These are phyloP conservation scores for Claviceps purpurea DNA, from an alignment of 2,329 filamentous ascomycete genomes.

Conservation along the genomic window DNA sequence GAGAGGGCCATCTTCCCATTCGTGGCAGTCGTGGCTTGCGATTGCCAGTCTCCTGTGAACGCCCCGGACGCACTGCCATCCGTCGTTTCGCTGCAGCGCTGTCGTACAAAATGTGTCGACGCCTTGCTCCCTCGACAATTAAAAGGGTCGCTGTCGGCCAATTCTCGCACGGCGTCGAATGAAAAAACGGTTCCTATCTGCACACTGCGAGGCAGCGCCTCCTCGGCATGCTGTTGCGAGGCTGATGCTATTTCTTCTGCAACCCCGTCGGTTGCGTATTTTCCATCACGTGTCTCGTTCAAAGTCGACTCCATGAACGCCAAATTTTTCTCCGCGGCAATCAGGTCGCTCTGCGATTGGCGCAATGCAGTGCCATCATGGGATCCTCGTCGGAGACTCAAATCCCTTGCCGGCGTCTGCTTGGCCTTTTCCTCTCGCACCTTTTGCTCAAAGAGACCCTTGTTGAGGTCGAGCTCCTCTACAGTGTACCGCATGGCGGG, in stretches of 20 bases:
- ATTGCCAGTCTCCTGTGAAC: constrained; percentile 45
- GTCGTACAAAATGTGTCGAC: constrained; percentile 30
- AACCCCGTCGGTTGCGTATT: constrained; percentile 9
- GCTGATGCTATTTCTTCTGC: constrained; percentile 11
- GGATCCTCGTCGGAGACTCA: constrained; percentile 21
- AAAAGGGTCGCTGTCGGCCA: constrained; percentile 37
- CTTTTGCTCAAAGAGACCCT: constrained; percentile 55
- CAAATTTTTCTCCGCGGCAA: constrained; percentile 16
- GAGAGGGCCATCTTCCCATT: constrained; percentile 52
- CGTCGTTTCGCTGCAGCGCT: constrained; percentile 48
- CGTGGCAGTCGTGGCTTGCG: constrained; percentile 48
- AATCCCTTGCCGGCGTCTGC: constrained; percentile 20
- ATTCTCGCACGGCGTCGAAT: constrained; percentile 34
- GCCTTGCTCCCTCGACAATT: constrained; percentile 23
- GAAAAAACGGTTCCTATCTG: constrained; percentile 28
- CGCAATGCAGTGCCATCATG: constrained; percentile 32
- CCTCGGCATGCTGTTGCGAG: constrained; percentile 2
- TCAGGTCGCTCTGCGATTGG: constrained; percentile 27
- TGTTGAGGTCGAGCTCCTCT: constrained; percentile 68
- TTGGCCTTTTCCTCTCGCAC: constrained; percentile 50
- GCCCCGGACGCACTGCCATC: constrained; percentile 44
- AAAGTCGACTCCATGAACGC: constrained; percentile 9
- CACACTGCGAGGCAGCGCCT: constrained; percentile 8
- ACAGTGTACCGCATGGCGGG: constrained; percentile 76
- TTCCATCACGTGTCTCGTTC: constrained; percentile 8